Evolutionary conservation across 768 basidiomycete genomes (phyloP).

Genomic region (Naganishia kalamii): DNA sequence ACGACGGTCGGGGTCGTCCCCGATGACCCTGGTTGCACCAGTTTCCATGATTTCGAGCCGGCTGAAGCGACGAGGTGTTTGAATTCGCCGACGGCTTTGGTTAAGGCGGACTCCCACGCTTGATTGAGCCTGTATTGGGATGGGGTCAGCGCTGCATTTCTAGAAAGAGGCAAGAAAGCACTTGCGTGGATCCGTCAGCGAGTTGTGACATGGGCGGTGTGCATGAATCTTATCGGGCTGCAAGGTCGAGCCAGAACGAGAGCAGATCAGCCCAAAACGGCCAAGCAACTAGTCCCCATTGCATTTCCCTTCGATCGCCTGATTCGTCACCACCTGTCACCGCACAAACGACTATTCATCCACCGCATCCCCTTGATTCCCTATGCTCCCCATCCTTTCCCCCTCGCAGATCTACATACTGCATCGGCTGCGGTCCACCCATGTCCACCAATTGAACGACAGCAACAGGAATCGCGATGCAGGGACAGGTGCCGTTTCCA

Average conservation of each 20-base stretch:
- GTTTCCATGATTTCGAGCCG: constrained; percentile 8
- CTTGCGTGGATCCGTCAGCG: constrained; percentile 21
- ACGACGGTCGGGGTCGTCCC: not conserved
- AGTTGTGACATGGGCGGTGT: not conserved
- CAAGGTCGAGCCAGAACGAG: no score
- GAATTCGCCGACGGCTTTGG: constrained; percentile 11
- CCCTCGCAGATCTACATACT: not conserved
- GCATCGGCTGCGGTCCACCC: not conserved
- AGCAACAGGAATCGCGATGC: not conserved
- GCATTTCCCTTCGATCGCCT: not conserved
- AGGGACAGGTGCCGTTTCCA: not conserved
- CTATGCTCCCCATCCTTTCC: not conserved
- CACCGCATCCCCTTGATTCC: no score
- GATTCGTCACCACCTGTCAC: not conserved
- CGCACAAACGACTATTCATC: no score
- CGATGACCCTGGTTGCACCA: not conserved
- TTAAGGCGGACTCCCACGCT: constrained; percentile 20
- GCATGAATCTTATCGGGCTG: no score
- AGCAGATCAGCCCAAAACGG: no score
- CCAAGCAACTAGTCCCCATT: no score
- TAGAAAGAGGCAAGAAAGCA: not conserved
- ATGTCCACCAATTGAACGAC: not conserved
- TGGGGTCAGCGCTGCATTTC: not conserved
- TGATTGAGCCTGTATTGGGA: constrained; percentile 12
- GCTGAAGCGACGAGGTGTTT: constrained; percentile 20